Evolutionary conservation across 2,329 filamentous ascomycete species (phyloP), one percentile per base, ranked within the genome.

Genomic region (Rhexocercosporidium sp.): DNA sequence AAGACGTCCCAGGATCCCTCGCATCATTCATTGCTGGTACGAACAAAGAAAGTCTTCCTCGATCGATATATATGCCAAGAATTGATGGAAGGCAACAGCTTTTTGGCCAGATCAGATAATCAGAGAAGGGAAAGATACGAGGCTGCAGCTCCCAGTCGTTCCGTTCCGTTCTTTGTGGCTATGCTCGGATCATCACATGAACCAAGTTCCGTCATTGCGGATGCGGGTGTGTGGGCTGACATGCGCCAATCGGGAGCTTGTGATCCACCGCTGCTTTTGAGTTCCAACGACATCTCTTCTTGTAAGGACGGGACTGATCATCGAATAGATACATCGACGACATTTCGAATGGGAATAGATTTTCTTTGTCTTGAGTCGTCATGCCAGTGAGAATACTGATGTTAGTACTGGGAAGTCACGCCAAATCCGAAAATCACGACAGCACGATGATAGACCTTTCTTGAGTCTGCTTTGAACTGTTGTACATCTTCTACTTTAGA

Each of bases 111-210:
- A 39, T 37, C 2, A 39, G 31, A 39, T 25, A 14, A 8, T n/a
- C 11, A 46, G 56, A 46, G 27, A 60, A 60, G 57, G 39, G 39
- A 60, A 29, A 60, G 39, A 60, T 60, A 44, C 57, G 57, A 47
- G n/a, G 34, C 34, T 59, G 11, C 39, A 59, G 20, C 4, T 12
- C n/a, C 3, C 16, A n/a, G 4, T 47, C 14, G 20, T 47, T n/a
- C 20, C n/a, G n/a, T n/a, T 47, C 29, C 5, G 39, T 46, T 46
- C 8, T 5, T 31, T 27, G 57, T 29, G 57, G 39, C 37, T 46
- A 60, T 60, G 57, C 41, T 47, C 41, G 57, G 57, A 60, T 46
- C 37, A 46, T 31, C 57, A 47, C 25, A 46, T 44, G 57, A 20
- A n/a, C 37, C 3, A 29, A 29, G 37, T 29, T 22, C 57, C 39